Conservation (phyloP, 1,284 basidiomycete species). For the Lentinula novae-zelandiae region DNA sequence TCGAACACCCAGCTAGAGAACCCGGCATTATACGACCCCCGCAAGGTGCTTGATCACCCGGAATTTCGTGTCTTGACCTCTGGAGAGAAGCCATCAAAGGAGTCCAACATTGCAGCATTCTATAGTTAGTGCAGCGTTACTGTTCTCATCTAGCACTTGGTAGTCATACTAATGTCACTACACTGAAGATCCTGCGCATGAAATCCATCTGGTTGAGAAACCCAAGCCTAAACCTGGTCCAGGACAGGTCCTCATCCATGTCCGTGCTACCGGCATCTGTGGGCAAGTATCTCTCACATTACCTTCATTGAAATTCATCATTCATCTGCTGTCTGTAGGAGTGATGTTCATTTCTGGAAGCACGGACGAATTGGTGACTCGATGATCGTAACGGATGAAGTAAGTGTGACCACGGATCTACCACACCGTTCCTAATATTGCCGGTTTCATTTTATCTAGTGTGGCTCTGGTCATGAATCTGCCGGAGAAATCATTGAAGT, state of each 20-base stretch:
- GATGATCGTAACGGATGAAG: constrained; percentile 64
- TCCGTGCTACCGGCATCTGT: constrained; percentile 63
- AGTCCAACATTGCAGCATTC: constrained; percentile 55
- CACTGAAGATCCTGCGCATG: constrained; percentile 54
- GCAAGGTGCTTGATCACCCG: constrained; percentile 49
- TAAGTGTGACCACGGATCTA: constrained; percentile 19
- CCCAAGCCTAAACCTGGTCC: constrained; percentile 52
- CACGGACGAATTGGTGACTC: constrained; percentile 61
- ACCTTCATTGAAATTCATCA: background rate
- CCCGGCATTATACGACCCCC: constrained; percentile 46
- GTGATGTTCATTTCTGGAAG: constrained; percentile 66
- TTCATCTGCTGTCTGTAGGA: constrained; percentile 28
- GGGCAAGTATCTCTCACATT: constrained; percentile 35
- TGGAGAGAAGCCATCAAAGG: constrained; percentile 41
- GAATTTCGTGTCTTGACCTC: constrained; percentile 44
- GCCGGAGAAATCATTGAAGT: constrained; percentile 60
- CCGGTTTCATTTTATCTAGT: constrained; percentile 29
- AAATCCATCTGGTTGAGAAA: constrained; percentile 60
- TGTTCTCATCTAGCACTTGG: constrained; percentile 40
- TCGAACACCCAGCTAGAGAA: constrained; percentile 26
- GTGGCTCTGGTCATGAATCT: constrained; percentile 63
- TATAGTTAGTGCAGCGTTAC: constrained; percentile 33
- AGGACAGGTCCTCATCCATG: constrained; percentile 58
- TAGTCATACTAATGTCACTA: constrained; percentile 52
- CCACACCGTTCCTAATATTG: background rate